Evolutionary conservation across 768 basidiomycete species (phyloP).

Genomic region (Imleria badia): DNA sequence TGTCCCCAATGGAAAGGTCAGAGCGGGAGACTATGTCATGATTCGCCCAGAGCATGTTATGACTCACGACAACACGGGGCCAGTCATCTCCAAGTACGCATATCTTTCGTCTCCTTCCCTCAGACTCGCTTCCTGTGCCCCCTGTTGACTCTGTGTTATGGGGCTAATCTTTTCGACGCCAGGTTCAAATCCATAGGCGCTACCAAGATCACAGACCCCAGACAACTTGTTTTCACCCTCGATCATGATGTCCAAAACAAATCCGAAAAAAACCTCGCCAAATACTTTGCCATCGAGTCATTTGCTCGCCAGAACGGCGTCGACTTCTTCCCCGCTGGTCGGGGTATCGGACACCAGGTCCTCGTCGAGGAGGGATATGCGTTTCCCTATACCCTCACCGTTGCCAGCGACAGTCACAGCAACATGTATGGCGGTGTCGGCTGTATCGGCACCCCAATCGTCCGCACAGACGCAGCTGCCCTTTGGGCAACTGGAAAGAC

Average conservation of each 20-base stretch:
- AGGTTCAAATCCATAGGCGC: constrained; percentile 97
- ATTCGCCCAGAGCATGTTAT: constrained; percentile 97
- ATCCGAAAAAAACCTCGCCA: constrained; percentile 82
- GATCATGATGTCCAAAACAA: constrained; percentile 99
- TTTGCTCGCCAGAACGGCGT: constrained; percentile 84
- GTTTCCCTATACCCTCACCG: constrained; percentile 92
- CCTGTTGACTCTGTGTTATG: neutral
- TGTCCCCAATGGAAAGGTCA: constrained; percentile 76
- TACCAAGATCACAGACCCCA: constrained; percentile 73
- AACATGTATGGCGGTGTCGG: constrained; percentile 99
- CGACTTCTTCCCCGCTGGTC: constrained; percentile 96
- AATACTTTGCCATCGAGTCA: constrained; percentile 88
- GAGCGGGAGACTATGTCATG: constrained; percentile 99
- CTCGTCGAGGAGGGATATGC: constrained; percentile 99
- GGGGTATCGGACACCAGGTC: constrained; percentile 97
- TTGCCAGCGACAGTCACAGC: constrained; percentile 94
- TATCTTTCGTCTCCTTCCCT: neutral
- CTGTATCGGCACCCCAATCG: constrained; percentile 96
- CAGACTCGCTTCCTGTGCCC: no score
- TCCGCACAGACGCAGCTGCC: constrained; percentile 91
- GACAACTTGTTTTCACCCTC: constrained; percentile 91
- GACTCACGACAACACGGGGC: constrained; percentile 98
- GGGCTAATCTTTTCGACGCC: neutral
- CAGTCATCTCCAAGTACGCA: constrained; percentile 92
- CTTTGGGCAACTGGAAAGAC: constrained; percentile 98